A percentile compares a stretch with the other conserved stretches of the same genome.
Conservation (phyloP, 371 early-diverging fungal species). For the Vairimorpha ceranae region DNA sequence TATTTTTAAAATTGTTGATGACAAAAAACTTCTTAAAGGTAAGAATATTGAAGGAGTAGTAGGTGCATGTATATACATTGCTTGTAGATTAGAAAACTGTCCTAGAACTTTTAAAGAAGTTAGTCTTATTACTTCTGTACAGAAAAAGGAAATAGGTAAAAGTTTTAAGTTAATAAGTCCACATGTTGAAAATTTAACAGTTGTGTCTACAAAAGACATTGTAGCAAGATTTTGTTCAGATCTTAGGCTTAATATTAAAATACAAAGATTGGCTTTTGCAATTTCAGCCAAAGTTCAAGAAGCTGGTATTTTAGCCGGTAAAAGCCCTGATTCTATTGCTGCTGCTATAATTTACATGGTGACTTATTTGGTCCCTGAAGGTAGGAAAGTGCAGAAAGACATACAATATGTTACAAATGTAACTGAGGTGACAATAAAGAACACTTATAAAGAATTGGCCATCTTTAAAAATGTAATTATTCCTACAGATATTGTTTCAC, state of each 20-base stretch:
- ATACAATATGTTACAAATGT: constrained; percentile 63
- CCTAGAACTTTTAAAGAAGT: constrained; percentile 94
- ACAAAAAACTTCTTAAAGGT: constrained; percentile 76
- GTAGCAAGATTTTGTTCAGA: constrained; percentile 64
- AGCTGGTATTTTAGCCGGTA: constrained; percentile 61
- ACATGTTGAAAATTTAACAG: constrained; percentile 58
- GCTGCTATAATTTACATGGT: constrained; percentile 64
- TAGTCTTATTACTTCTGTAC: constrained; percentile 78
- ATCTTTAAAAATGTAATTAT: constrained; percentile 58
- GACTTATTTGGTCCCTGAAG: constrained; percentile 58
- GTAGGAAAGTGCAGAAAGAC: constrained; percentile 58
- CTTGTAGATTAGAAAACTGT: constrained; percentile 79
- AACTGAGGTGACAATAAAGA: constrained; percentile 64
- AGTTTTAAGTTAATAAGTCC: constrained; percentile 63
- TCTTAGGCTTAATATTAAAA: constrained; percentile 59
- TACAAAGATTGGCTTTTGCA: constrained; percentile 57
- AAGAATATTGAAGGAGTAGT: constrained; percentile 80
- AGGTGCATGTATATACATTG: constrained; percentile 90
- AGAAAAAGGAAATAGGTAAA: constrained; percentile 63
- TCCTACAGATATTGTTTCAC: constrained; percentile 53
- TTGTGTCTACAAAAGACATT: constrained; percentile 65
- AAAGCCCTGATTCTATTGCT: constrained; percentile 64
- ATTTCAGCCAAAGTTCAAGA: constrained; percentile 55
- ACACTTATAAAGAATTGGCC: constrained; percentile 64
- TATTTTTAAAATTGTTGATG: constrained; percentile 72